These are phyloP conservation scores for Diaporthe capsici DNA, from an alignment of 2,329 filamentous ascomycete genomes.

Conservation along the genomic window DNA sequence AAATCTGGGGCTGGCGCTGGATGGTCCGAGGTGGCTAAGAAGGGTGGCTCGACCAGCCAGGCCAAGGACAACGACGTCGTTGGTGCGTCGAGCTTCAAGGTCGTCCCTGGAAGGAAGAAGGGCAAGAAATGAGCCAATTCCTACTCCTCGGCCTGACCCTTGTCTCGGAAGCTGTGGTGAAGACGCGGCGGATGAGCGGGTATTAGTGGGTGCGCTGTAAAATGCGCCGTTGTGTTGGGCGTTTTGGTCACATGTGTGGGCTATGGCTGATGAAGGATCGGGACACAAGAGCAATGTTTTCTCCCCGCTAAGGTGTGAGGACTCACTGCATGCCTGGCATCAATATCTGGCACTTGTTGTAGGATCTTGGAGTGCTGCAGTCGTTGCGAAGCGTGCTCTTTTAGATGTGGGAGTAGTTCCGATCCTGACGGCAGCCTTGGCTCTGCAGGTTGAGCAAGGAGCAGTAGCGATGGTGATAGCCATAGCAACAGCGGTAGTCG, in stretches of 20 bases:
- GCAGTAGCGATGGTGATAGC: constrained; percentile 14
- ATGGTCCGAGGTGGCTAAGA: constrained; percentile 98
- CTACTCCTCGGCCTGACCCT: background rate
- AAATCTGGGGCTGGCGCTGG: constrained; percentile 66
- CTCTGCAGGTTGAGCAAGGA: background rate
- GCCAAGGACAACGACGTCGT: constrained; percentile 54
- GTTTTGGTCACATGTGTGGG: background rate
- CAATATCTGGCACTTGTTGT: background rate
- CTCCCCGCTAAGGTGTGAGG: background rate
- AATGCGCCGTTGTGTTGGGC: background rate
- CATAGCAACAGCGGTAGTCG: background rate
- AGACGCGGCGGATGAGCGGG: background rate
- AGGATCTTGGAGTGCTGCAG: background rate
- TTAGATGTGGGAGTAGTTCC: background rate
- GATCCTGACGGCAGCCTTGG: background rate
- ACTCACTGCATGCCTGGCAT: background rate
- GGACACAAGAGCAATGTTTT: background rate
- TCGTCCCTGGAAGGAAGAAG: constrained; percentile 94
- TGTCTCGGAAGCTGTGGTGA: background rate
- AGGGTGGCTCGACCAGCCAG: constrained; percentile 72
- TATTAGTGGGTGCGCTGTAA: background rate
- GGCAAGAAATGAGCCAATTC: constrained; percentile 73
- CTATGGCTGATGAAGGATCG: background rate
- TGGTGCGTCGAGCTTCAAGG: constrained; percentile 79
- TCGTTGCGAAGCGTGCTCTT: background rate